Percentiles rank a stretch among this genome's conserved stretches.
These are phyloP conservation scores for Trametes cingulata DNA, from an alignment of 768 basidiomycete species.

Conservation along the genomic window DNA sequence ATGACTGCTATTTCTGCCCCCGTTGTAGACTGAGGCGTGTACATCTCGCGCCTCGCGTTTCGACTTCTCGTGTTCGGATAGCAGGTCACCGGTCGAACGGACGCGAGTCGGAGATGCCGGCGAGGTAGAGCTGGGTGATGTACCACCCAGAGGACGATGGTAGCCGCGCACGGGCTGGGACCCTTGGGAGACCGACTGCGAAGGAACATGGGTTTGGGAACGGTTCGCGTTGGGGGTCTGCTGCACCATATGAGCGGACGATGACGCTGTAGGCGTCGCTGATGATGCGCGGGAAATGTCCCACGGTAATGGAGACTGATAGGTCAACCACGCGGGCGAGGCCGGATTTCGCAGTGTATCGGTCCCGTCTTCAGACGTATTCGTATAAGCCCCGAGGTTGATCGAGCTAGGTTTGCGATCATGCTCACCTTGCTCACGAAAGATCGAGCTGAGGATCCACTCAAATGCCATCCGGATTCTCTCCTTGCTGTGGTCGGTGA, in stretches of 20 bases:
- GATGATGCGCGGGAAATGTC: conserved; percentile 51
- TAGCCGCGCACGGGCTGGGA: conserved; percentile 10
- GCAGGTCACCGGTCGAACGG: conserved; percentile 56
- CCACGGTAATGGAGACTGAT: conserved; percentile 47
- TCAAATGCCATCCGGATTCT: conserved; percentile 77
- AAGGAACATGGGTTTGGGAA: conserved; percentile 29
- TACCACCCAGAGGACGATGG: conserved; percentile 3
- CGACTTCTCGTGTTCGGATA: conserved; percentile 40
- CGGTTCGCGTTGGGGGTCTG: conserved; percentile 31
- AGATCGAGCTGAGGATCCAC: conserved; percentile 54
- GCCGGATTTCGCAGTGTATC: conserved; percentile 66
- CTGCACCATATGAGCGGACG: conserved; percentile 37
- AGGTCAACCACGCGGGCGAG: conserved; percentile 58
- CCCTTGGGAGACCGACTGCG: conserved; percentile 16
- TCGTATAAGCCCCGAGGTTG: background rate
- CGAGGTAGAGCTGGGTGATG: conserved; percentile 26
- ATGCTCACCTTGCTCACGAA: conserved; percentile 24
- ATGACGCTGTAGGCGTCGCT: conserved; percentile 50
- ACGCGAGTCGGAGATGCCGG: conserved; percentile 53
- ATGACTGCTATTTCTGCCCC: conserved; percentile 10
- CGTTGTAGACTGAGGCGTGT: conserved; percentile 4
- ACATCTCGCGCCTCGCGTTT: conserved; percentile 25
- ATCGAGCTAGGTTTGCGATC: conserved; percentile 33
- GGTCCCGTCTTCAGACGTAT: conserved; percentile 21
- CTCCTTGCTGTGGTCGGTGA: conserved; percentile 56